phyloP scores from a whole-genome alignment of 371 early-diverging fungal genomes.

The Mortierella sp. region DNA sequence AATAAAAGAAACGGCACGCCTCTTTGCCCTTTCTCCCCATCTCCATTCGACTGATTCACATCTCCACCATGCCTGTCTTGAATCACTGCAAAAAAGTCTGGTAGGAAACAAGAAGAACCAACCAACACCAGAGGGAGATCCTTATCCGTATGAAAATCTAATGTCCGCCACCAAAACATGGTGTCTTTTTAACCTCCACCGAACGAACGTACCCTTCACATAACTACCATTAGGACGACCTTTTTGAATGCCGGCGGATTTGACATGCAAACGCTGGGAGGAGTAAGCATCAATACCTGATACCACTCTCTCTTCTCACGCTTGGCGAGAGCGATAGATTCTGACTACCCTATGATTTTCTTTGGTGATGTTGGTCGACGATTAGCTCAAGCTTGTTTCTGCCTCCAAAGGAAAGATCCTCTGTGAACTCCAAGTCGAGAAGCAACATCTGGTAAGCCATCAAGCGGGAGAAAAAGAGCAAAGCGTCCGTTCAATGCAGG shows the following conservation, averaged over 20 bases:
- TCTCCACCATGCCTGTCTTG: conserved; percentile 30
- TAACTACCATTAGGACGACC: conserved; percentile 23
- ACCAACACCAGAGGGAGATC: background rate
- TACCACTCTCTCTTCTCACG: background rate
- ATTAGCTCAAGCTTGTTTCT: conserved; percentile 62
- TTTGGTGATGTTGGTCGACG: background rate
- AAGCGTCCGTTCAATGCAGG: background rate
- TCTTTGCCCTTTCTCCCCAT: background rate
- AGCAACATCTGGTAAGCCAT: conserved; percentile 65
- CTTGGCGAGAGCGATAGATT: background rate
- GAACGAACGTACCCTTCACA: background rate
- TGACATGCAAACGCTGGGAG: conserved; percentile 56
- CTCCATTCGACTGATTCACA: conserved; percentile 5
- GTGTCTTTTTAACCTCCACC: background rate
- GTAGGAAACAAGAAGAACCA: conserved; percentile 22
- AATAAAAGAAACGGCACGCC: background rate
- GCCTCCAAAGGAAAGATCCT: conserved; percentile 61
- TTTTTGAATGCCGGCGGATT: conserved; percentile 47
- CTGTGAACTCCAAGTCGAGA: conserved; percentile 67
- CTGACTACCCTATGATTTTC: background rate
- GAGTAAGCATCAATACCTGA: conserved; percentile 9
- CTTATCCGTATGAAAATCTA: background rate
- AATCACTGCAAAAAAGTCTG: conserved; percentile 49
- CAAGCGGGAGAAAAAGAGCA: background rate
- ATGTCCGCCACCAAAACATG: background rate